Evolutionary conservation across 2,329 filamentous ascomycete genomes (phyloP), one percentile per base, ranked within the genome.

Genomic region (Pezicula radicicola): DNA sequence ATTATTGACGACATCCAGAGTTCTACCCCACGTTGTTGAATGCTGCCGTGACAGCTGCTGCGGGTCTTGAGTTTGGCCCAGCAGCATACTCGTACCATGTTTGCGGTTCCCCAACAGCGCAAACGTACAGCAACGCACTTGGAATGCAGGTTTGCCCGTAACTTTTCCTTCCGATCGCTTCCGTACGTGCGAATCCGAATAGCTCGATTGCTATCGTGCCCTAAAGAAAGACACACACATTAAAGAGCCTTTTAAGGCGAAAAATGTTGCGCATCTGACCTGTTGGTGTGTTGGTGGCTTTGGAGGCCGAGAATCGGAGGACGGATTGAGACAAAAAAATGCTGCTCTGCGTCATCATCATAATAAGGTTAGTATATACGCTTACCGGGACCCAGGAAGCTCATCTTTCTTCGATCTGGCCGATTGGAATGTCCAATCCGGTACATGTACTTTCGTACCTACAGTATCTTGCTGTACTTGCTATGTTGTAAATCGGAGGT

Each of bases 1-100:
- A 40, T 40, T 10, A 40, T 16, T 40, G n/a, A 16, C 37, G 10
- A 28, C n/a, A 28, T 45, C 40, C 40, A 42, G 40, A 18, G 25
- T n/a, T 15, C 33, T 63, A 61, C 65, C 70, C 71, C 71, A 72
- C 70, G 70, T 72, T 72, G 62, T 66, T 53, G 43, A 52, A 67
- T 67, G 58, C 63, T 52, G 58, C 60, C 55, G 65, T 59, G 59
- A 63, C 52, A 65, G 58, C 55, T 61, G 60, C 60, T 53, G 56
- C 61, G 50, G 53, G n/a, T 40, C 8, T 5, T 39, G 36, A 15
- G 36, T 39, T 15, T 15, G 16, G 40, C 40, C 40, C 40, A 42
- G 40, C 16, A 25, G 25, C 25, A 25, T 25, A 25, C 25, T 25
- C 25, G 25, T 25, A 18, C n/a, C 25, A 19, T 13, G 40, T 25